A percentile compares a stretch with the other conserved stretches of the same genome.
Evolutionary conservation across 2,329 filamentous ascomycete species (phyloP).

Genomic region (Emergomyces pasteurianus): DNA sequence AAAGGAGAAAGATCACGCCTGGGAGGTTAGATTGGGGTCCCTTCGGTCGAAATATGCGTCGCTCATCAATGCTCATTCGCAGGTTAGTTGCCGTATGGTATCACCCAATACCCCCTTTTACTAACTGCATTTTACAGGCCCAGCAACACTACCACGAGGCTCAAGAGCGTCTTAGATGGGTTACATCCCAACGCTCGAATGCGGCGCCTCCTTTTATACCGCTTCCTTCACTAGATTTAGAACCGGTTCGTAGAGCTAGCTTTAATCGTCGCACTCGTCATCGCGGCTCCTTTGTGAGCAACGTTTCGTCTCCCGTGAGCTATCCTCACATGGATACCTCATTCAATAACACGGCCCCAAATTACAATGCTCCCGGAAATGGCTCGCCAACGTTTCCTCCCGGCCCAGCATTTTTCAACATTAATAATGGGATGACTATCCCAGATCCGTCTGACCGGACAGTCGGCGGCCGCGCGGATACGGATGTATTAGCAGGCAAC

Average conservation of each 20-base stretch:
- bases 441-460: constrained; percentile 30
- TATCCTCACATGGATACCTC: constrained; percentile 29
- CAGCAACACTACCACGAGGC: constrained; percentile 36
- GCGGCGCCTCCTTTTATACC: constrained; percentile 28
- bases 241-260: constrained; percentile 27
- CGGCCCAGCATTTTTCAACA: constrained; percentile 47
- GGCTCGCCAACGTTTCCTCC: constrained; percentile 42
- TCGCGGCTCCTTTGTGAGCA: constrained; percentile 35
- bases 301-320: constrained; percentile 35
- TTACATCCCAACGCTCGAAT: constrained; percentile 26
- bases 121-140: constrained; percentile 14
- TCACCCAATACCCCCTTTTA: background rate
- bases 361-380: constrained; percentile 38
- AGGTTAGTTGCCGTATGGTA: constrained; percentile 15
- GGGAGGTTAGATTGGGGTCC: constrained; percentile 33
- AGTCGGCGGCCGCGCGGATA: constrained; percentile 36
- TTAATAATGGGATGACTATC: constrained; percentile 51
- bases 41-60: constrained; percentile 33
- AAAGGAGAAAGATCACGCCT: constrained; percentile 35
- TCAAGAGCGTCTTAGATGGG: constrained; percentile 34
- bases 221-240: constrained; percentile 31
- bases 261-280: constrained; percentile 34
- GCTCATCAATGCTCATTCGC: constrained; percentile 29
- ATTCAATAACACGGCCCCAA: constrained; percentile 28
- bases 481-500: constrained; percentile 44